These are phyloP conservation scores for Geoglossum cookeanum DNA, from an alignment of 2,329 filamentous ascomycete genomes.

Conservation along the genomic window DNA sequence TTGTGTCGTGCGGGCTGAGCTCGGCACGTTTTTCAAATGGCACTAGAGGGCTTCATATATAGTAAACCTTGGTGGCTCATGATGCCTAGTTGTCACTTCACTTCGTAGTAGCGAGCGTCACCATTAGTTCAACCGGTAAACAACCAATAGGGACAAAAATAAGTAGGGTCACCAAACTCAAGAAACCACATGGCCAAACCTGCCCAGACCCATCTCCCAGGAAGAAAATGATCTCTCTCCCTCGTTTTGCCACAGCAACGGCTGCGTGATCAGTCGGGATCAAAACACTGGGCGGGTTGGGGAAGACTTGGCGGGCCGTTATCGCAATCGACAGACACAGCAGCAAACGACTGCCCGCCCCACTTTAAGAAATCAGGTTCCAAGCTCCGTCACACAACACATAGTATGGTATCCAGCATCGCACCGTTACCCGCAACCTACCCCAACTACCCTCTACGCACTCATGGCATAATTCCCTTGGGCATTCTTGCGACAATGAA, in stretches of 20 bases:
- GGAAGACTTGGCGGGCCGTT: neutral
- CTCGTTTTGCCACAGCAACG: no score
- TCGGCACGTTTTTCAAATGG: neutral
- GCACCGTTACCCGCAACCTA: neutral
- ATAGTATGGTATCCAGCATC: neutral
- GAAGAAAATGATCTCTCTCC: no score
- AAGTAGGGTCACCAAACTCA: no score
- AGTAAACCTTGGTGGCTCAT: neutral
- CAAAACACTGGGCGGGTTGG: no score
- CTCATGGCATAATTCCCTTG: neutral
- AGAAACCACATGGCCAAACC: no score
- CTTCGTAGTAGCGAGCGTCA: neutral
- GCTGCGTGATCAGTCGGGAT: no score
- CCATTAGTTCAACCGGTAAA: neutral
- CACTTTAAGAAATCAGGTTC: neutral
- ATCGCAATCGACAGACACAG: neutral
- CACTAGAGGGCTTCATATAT: neutral
- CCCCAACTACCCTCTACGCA: neutral
- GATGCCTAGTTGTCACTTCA: no score
- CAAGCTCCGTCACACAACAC: neutral
- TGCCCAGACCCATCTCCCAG: no score
- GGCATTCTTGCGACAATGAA: neutral
- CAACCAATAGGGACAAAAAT: neutral
- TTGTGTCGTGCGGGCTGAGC: neutral
- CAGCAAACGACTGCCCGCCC: neutral